phyloP scores from a whole-genome alignment of 495 filamentous ascomycete genomes.

The Hypoxylon fuscum region DNA sequence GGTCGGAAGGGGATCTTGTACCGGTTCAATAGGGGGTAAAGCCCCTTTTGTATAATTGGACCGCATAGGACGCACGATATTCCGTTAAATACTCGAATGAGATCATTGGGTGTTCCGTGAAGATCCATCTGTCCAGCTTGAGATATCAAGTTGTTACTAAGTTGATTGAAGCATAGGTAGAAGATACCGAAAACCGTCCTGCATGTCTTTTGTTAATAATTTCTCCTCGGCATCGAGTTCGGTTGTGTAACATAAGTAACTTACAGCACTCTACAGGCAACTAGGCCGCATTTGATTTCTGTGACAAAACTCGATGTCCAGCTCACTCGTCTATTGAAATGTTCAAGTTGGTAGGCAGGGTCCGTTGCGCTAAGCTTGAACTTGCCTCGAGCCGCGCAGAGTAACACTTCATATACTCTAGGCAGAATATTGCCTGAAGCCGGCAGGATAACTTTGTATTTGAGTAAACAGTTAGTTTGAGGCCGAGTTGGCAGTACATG shows the following conservation, averaged over 20 bases:
- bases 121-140: constrained; percentile 62
- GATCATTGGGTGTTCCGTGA: constrained; percentile 58
- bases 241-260: constrained; percentile 29
- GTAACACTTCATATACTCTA: constrained; percentile 51
- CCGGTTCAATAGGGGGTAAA: constrained; percentile 56
- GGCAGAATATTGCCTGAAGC: constrained; percentile 55
- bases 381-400: constrained; percentile 53
- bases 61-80: constrained; percentile 56
- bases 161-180: constrained; percentile 68
- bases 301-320: constrained; percentile 55
- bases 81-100: constrained; percentile 48
- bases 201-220: not conserved
- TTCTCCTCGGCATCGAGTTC: not conserved
- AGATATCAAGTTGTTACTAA: constrained; percentile 59
- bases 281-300: constrained; percentile 51
- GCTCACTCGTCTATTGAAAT: constrained; percentile 40
- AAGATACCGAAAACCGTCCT: constrained; percentile 63
- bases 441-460: constrained; percentile 46
- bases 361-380: constrained; percentile 63
- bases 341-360: constrained; percentile 51
- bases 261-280: constrained; percentile 58
- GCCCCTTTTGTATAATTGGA: constrained; percentile 56
- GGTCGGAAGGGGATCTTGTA: constrained; percentile 54
- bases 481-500: not conserved
- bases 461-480: not conserved